Percentiles rank a stretch among this genome's conserved stretches.
Evolutionary conservation across 345 rosid species (phyloP).

Genomic region (Salix suchowensis): DNA sequence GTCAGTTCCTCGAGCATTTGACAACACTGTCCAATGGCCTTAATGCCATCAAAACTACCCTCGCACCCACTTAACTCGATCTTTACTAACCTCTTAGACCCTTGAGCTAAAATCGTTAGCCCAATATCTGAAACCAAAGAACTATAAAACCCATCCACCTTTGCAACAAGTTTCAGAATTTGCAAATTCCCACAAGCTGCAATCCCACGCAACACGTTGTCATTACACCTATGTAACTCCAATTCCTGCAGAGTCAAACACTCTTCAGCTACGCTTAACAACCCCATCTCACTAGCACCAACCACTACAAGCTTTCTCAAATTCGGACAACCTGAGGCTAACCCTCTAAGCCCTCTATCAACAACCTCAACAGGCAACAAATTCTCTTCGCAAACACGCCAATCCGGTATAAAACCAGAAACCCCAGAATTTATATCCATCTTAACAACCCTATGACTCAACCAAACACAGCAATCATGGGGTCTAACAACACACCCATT

Average conservation of each 20-base stretch:
- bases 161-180: slow-evolving; percentile 71
- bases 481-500: slow-evolving; percentile 16
- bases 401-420: slow-evolving; percentile 12
- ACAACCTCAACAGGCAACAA: slow-evolving; percentile 53
- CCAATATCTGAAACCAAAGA: slow-evolving; percentile 84
- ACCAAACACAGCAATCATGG: slow-evolving; percentile 16
- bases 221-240: slow-evolving; percentile 52
- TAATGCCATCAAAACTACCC: slow-evolving; percentile 92
- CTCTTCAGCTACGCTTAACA: slow-evolving; percentile 66
- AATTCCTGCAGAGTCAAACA: slow-evolving; percentile 72
- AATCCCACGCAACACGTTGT: slow-evolving; percentile 46
- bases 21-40: slow-evolving; percentile 90
- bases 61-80: slow-evolving; percentile 83
- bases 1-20: slow-evolving; percentile 91
- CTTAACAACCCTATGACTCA: slow-evolving; percentile 14
- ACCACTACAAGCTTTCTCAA: slow-evolving; percentile 60
- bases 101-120: slow-evolving; percentile 82
- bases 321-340: slow-evolving; percentile 39
- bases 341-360: slow-evolving; percentile 22
- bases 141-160: slow-evolving; percentile 56
- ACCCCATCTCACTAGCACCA: slow-evolving; percentile 73
- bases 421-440: slow-evolving; percentile 16
- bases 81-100: slow-evolving; percentile 83
- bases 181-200: slow-evolving; percentile 84
- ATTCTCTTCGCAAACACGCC: slow-evolving; percentile 40